phyloP scores from a whole-genome alignment of 371 early-diverging fungal species.

The Lichtheimia hyalospora region DNA sequence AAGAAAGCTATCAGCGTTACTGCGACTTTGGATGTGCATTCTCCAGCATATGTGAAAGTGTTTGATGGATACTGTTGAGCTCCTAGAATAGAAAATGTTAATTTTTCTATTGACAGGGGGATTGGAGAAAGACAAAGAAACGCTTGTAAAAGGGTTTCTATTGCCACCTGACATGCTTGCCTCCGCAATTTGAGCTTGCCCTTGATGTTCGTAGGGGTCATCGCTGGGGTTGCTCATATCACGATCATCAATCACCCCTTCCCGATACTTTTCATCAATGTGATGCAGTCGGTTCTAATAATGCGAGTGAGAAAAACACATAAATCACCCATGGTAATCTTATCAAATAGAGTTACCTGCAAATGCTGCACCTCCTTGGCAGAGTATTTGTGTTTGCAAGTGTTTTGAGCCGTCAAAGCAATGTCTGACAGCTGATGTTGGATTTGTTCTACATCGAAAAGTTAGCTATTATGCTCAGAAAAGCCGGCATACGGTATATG shows the following conservation, averaged over 20 bases:
- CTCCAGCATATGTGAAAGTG: constrained; percentile 26
- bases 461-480: too few relatives aligned
- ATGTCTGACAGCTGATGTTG: constrained; percentile 43
- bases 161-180: constrained; percentile 6
- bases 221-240: constrained; percentile 10
- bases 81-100: constrained; percentile 4
- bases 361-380: constrained; percentile 32
- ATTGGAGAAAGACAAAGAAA: too few relatives aligned
- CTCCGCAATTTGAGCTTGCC: constrained; percentile 37
- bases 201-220: constrained; percentile 40
- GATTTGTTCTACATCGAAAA: constrained; percentile 17
- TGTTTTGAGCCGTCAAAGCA: constrained; percentile 31
- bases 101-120: too few relatives aligned
- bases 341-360: background rate
- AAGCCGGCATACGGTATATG: too few relatives aligned
- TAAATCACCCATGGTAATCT: too few relatives aligned
- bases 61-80: constrained; percentile 32
- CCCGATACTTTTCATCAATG: constrained; percentile 25
- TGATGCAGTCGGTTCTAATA: constrained; percentile 21
- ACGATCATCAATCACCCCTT: constrained; percentile 23
- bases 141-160: too few relatives aligned
- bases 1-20: too few relatives aligned
- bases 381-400: constrained; percentile 29
- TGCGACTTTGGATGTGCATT: too few relatives aligned
- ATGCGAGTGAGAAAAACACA: too few relatives aligned